Evolutionary conservation across 176 grass and related monocot genomes (phyloP).

Genomic region (Aechmea fasciata): DNA sequence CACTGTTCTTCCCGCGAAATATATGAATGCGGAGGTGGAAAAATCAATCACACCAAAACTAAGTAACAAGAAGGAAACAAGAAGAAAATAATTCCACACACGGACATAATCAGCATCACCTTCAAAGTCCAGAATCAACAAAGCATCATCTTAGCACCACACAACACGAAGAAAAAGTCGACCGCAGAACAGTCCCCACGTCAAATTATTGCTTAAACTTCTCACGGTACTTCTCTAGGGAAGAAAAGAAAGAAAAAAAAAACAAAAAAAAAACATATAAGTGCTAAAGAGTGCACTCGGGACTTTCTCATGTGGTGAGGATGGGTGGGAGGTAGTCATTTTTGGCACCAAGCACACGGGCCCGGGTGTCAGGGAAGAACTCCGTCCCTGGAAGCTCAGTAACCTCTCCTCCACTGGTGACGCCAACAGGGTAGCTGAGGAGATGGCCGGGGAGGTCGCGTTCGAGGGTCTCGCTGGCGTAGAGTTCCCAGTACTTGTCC

Average conservation of each 20-base stretch:
- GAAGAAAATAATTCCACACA: too few relatives aligned
- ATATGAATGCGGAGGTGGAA: too few relatives aligned
- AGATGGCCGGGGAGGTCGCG: slow-evolving; percentile 79
- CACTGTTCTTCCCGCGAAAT: too few relatives aligned
- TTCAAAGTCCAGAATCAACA: too few relatives aligned
- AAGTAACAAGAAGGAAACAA: too few relatives aligned
- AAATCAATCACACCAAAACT: too few relatives aligned
- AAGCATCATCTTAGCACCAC: too few relatives aligned
- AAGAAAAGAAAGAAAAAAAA: neutral
- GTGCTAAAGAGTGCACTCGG: slow-evolving; percentile 12
- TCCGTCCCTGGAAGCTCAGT: slow-evolving; percentile 56
- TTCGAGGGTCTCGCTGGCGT: slow-evolving; percentile 33
- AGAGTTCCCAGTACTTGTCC: slow-evolving; percentile 73
- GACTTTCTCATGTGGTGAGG: slow-evolving; percentile 52
- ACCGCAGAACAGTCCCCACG: too few relatives aligned
- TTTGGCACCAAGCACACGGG: slow-evolving; percentile 42
- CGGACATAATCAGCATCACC: too few relatives aligned
- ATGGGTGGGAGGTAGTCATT: slow-evolving; percentile 36
- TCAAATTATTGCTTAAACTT: neutral
- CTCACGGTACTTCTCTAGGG: neutral
- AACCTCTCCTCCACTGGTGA: slow-evolving; percentile 37
- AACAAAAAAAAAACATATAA: neutral
- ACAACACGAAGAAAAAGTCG: too few relatives aligned
- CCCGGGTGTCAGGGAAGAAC: slow-evolving; percentile 56
- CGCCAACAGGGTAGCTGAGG: slow-evolving; percentile 46